Base-by-base conservation (phyloP, 2,329 filamentous ascomycete genomes). In the Aspergillus clavatus region DNA sequence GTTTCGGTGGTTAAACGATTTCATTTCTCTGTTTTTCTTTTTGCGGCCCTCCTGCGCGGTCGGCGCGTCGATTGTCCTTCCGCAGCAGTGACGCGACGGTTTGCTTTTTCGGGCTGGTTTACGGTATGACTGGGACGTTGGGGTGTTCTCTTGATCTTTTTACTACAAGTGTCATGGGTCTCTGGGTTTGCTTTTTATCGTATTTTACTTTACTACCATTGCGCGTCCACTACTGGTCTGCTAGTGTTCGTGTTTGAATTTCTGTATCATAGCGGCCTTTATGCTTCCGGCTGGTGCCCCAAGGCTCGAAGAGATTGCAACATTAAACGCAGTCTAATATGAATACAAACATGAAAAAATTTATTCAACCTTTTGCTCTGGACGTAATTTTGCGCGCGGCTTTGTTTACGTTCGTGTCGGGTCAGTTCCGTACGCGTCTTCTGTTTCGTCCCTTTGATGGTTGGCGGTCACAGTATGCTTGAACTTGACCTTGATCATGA, bases 1-100 rank as follows among this genome's bases (percentile, higher is more conserved):
- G 87, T 77, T 90, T 90, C 80, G 87, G 87, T 80, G 87, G 86
- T 80, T 91, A 87, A 82, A 63, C 64, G 46, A 51, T 45, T 61
- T 57, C 48, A 58, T 55, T 56, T 53, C 59, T 40, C 23, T 55
- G 51, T 45, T 51, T 59, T 53, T 53, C 49, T 56, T 56, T 59
- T 54, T 58, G 58, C 49, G 52, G 52, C 60, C 60, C 59, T 62
- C 58, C 58, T 59, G 58, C 58, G 60, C 59, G 58, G 55, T 61
- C 58, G 55, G 51, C 58, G 59, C 56, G 58, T 60, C 55, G 38
- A 49, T 55, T 57, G 53, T 50, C 54, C 53, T 55, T 58, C 56
- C 57, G 54, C 53, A 53, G 56, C 55, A 52, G 58, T 54, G 51
- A 61, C 60, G 61, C 59, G 59, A 53, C 57, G 60, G 55, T 51